phyloP scores from a whole-genome alignment of 2,329 filamentous ascomycete genomes.

The Cladophialophora psammophila region DNA sequence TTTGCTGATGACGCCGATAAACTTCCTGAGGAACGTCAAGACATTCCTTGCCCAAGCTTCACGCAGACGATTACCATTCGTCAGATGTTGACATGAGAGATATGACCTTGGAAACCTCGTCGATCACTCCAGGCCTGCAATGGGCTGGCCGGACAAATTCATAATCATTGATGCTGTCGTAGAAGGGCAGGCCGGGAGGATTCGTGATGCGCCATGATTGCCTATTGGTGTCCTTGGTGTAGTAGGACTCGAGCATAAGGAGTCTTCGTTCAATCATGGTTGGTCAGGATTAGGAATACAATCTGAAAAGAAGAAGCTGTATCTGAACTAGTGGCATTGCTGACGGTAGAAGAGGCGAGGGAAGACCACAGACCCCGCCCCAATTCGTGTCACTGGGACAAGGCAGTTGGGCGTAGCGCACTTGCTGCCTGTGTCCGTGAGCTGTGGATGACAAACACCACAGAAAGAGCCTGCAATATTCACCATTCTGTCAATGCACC shows the following conservation, averaged over 20 bases:
- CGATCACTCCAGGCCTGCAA: slow-evolving; percentile 26
- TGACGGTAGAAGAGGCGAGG: not conserved
- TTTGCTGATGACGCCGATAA: slow-evolving; percentile 31
- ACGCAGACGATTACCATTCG: slow-evolving; percentile 21
- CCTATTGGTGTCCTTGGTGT: slow-evolving; percentile 7
- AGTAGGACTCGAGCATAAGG: slow-evolving; percentile 31
- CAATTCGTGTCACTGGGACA: not conserved
- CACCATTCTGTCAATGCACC: not conserved
- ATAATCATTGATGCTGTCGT: slow-evolving; percentile 24
- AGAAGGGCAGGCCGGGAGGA: slow-evolving; percentile 22
- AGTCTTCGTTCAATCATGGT: slow-evolving; percentile 31
- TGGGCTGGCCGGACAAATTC: slow-evolving; percentile 20
- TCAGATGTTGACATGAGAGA: slow-evolving; percentile 22
- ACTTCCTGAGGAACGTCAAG: slow-evolving; percentile 20
- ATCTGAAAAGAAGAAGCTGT: not conserved
- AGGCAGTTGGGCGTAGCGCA: slow-evolving; percentile 1
- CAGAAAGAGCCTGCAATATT: not conserved
- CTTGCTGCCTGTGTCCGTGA: not conserved
- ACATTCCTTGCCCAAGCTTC: not conserved
- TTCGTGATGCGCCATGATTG: slow-evolving; percentile 27
- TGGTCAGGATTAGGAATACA: not conserved
- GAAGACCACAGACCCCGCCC: not conserved
- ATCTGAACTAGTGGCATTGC: not conserved
- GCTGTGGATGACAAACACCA: not conserved
- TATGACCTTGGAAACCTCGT: slow-evolving; percentile 26